These are phyloP conservation scores for Adiantum capillusveneris DNA, from an alignment of 75 land plant species.

Conservation along the genomic window DNA sequence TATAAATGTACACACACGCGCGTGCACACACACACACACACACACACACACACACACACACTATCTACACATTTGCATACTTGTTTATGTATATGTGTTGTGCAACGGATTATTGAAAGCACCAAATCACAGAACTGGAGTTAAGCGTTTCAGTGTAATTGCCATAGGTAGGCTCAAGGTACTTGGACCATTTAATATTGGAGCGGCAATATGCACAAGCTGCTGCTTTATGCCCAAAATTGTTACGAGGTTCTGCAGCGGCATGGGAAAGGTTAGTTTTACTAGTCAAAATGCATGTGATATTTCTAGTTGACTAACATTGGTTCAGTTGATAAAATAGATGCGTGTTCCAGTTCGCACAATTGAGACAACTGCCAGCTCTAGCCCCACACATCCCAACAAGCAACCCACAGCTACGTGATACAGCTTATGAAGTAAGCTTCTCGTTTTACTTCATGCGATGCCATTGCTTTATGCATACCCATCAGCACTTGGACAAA, in stretches of 20 bases:
- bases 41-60: too few relatives aligned
- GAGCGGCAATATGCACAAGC: constrained; percentile 94
- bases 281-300: too few relatives aligned
- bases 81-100: too few relatives aligned
- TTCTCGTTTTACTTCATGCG: not conserved
- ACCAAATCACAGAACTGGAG: too few relatives aligned
- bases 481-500: too few relatives aligned
- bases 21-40: too few relatives aligned
- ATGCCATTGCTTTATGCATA: too few relatives aligned
- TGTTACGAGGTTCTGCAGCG: constrained; percentile 83
- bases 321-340: constrained; percentile 20
- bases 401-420: constrained; percentile 80
- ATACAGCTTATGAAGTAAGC: constrained; percentile 90
- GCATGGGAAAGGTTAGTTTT: constrained; percentile 93
- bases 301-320: too few relatives aligned
- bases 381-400: constrained; percentile 92
- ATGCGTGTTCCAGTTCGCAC: constrained; percentile 96
- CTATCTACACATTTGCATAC: too few relatives aligned
- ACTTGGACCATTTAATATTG: constrained; percentile 85
- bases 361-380: constrained; percentile 79
- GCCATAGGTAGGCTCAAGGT: constrained; percentile 78
- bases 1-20: too few relatives aligned
- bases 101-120: too few relatives aligned
- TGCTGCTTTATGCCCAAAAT: constrained; percentile 87
- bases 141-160: not conserved